Evolutionary conservation across 2,329 filamentous ascomycete species (phyloP).

Genomic region (Alternaria brassicae): DNA sequence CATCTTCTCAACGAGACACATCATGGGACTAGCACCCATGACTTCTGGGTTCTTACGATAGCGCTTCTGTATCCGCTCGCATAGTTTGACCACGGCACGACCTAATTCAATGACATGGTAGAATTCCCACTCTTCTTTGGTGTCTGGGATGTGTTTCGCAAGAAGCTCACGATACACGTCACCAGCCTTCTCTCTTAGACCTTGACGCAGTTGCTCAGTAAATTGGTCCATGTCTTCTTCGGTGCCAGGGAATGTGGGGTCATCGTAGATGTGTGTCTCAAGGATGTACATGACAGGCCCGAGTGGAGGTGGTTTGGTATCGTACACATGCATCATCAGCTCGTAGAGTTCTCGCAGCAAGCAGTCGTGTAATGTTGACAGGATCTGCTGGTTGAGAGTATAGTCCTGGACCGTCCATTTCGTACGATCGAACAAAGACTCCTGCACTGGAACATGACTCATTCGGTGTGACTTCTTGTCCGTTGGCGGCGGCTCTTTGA

Average conservation of each 20-base stretch:
- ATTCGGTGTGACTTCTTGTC: conserved; percentile 66
- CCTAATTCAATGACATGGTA: conserved; percentile 89
- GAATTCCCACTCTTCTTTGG: conserved; percentile 87
- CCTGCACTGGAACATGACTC: conserved; percentile 48
- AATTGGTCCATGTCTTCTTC: conserved; percentile 76
- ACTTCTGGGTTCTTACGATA: conserved; percentile 88
- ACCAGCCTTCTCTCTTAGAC: conserved; percentile 74
- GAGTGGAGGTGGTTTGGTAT: conserved; percentile 82
- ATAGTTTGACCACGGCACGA: conserved; percentile 82
- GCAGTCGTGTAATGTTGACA: conserved; percentile 78
- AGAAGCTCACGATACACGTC: conserved; percentile 82
- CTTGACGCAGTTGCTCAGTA: conserved; percentile 72
- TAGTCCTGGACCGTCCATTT: conserved; percentile 61
- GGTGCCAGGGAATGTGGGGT: conserved; percentile 75
- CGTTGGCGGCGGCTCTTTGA: conserved; percentile 74
- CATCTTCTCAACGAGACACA: conserved; percentile 79
- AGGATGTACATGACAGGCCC: conserved; percentile 81
- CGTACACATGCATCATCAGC: conserved; percentile 86
- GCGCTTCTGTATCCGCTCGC: conserved; percentile 88
- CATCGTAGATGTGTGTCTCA: conserved; percentile 80
- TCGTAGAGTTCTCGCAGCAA: conserved; percentile 87
- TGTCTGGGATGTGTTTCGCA: conserved; percentile 78
- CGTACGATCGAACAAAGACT: conserved; percentile 55
- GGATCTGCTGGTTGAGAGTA: conserved; percentile 72
- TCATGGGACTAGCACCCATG: conserved; percentile 74